Evolutionary conservation across 257 asterid species (phyloP), one percentile per base, ranked within the genome.

Genomic region (Coffea canephora): DNA sequence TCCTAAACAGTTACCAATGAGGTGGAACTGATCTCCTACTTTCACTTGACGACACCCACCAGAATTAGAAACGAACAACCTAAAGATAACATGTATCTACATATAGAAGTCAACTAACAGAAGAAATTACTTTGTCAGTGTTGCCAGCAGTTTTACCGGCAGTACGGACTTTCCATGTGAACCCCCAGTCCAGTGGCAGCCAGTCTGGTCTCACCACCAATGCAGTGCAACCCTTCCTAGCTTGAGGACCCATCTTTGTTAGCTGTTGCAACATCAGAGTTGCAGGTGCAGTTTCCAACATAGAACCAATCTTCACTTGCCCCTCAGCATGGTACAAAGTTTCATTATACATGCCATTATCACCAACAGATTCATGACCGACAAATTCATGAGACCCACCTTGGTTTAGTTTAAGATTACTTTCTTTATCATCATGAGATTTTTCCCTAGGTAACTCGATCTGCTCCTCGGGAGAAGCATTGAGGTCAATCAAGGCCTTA

Each of bases 51-150:
- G 1, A 16, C 45, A 36, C 4, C 73, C 14, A 39, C 5, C 69
- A 59, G 19, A 59, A n/a, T 34, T 19, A 21, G 54, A 57, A n/a
- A 61, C n/a, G 79, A 76, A n/a, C n/a, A 12, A 65, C 59, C 46
- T 36, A 65, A n/a, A 25, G 69, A 61, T 43, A 23, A n/a, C 4
- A 61, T 27, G 41, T 14, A 14, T 39, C 52, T 21, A 59, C 39
- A 76, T 41, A 27, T 34, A 23, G 67, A 50, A 16, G 9, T 50
- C 34, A 65, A 49, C 41, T 34, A 23, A 70, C 48, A 23, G 18
- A 27, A 23, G 46, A 9, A 67, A 25, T 59, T 79, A 79, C 82
- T 70, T 70, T 79, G 82, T 79, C 77, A 23, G 25, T 21, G 41
- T 0, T 41, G 46, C 69, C 76, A 36, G 62, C 62, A 7, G 52